These are phyloP conservation scores for Aspergillus pseudonomiae DNA, from an alignment of 2,329 filamentous ascomycete genomes.

Conservation along the genomic window DNA sequence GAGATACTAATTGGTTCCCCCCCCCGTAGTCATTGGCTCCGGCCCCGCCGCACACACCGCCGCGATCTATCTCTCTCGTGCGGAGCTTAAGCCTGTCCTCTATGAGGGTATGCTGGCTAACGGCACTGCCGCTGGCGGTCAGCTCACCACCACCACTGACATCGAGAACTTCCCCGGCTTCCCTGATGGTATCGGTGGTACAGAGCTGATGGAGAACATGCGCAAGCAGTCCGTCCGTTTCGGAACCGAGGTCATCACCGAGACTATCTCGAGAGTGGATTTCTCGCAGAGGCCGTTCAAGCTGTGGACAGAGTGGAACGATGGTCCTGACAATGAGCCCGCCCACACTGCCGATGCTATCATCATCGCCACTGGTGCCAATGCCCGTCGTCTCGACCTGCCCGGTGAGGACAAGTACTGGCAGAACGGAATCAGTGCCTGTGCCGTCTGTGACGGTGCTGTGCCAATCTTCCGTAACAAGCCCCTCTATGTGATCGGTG, in stretches of 20 bases:
- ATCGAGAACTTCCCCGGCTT: slow-evolving; percentile 99
- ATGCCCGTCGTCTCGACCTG: slow-evolving; percentile 79
- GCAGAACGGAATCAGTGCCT: slow-evolving; percentile 95
- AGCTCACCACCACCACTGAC: slow-evolving; percentile 97
- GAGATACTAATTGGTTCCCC: slow-evolving; percentile 9
- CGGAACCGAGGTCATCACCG: slow-evolving; percentile 88
- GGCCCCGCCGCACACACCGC: slow-evolving; percentile 97
- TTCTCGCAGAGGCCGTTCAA: slow-evolving; percentile 83
- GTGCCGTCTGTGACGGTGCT: slow-evolving; percentile 95
- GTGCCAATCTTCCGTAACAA: slow-evolving; percentile 98
- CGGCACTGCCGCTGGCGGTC: slow-evolving; percentile 91
- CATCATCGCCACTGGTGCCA: slow-evolving; percentile 94
- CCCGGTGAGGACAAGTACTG: slow-evolving; percentile 93
- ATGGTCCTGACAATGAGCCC: slow-evolving; percentile 68
- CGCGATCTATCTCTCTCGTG: slow-evolving; percentile 91
- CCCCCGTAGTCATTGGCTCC: slow-evolving; percentile 74
- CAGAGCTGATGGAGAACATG: slow-evolving; percentile 94
- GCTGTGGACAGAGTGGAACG: slow-evolving; percentile 88
- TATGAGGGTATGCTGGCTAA: slow-evolving; percentile 99
- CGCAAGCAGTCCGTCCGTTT: slow-evolving; percentile 86
- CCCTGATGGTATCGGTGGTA: slow-evolving; percentile 82
- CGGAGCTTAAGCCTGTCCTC: slow-evolving; percentile 90
- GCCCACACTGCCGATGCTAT: slow-evolving; percentile 84
- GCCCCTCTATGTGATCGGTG: slow-evolving; percentile 92
- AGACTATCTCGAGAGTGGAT: slow-evolving; percentile 89